A percentile compares a stretch with the other conserved stretches of the same genome.
Conservation (phyloP, 1,284 basidiomycete species). For the Farysia itapuensis region DNA sequence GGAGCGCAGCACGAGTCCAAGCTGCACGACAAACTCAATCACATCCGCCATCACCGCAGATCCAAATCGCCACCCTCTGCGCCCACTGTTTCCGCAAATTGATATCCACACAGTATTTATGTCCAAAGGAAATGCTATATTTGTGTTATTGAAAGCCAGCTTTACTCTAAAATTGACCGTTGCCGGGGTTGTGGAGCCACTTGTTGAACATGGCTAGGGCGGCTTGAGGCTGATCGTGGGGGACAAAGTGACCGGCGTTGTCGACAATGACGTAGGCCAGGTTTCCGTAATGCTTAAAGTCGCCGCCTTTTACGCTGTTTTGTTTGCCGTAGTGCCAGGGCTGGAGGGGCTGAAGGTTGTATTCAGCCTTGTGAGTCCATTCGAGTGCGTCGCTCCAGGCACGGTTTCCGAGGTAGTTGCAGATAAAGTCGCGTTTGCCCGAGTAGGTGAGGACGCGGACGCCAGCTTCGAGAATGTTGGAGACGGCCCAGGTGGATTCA, state of each 20-base stretch:
- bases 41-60: conserved; percentile 5
- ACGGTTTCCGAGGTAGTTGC: conserved; percentile 54
- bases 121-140: too few relatives aligned
- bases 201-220: conserved; percentile 48
- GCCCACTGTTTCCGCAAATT: conserved; percentile 2
- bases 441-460: conserved; percentile 52
- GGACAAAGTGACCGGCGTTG: conserved; percentile 56
- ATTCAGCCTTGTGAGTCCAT: conserved; percentile 42
- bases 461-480: conserved; percentile 29
- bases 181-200: conserved; percentile 46
- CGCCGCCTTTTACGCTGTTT: conserved; percentile 21
- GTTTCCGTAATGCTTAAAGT: conserved; percentile 33
- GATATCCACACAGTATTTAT: too few relatives aligned
- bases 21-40: conserved; percentile 15
- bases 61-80: background rate
- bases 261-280: conserved; percentile 51
- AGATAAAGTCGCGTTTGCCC: conserved; percentile 53
- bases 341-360: conserved; percentile 24
- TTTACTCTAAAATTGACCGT: background rate
- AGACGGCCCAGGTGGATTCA: conserved; percentile 53
- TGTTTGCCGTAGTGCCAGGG: conserved; percentile 33
- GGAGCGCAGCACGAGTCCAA: conserved; percentile 7
- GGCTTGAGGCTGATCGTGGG: conserved; percentile 47
- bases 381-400: conserved; percentile 46
- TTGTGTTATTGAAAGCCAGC: background rate